phyloP scores from a whole-genome alignment of 2,329 filamentous ascomycete species.

The Penicillium sp. region DNA sequence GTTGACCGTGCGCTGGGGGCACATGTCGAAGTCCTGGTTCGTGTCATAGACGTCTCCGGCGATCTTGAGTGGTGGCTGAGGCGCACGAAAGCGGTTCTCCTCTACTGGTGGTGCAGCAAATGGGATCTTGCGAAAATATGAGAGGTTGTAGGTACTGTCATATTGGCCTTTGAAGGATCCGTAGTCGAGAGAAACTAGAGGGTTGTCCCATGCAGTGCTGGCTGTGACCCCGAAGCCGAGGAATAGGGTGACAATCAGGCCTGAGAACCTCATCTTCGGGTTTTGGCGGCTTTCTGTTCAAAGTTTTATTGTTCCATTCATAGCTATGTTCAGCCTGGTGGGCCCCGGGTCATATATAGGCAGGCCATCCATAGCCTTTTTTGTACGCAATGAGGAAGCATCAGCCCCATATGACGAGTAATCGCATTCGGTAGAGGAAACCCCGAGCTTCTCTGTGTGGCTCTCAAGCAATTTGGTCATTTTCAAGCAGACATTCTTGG shows the following conservation, averaged over 20 bases:
- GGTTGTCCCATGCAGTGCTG: slow-evolving; percentile 26
- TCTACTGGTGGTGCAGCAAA: slow-evolving; percentile 60
- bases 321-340: not conserved
- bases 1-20: slow-evolving; percentile 57
- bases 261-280: slow-evolving; percentile 3
- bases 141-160: slow-evolving; percentile 54
- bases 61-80: slow-evolving; percentile 54
- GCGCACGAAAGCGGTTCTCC: slow-evolving; percentile 59
- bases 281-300: not conserved
- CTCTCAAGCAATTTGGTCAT: not conserved
- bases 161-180: slow-evolving; percentile 55
- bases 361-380: not conserved
- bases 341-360: not conserved
- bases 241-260: not conserved
- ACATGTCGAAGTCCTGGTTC: slow-evolving; percentile 56
- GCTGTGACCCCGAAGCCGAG: slow-evolving; percentile 8
- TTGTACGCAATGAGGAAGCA: not conserved
- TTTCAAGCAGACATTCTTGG: not conserved
- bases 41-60: slow-evolving; percentile 53
- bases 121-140: slow-evolving; percentile 60
- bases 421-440: not conserved
- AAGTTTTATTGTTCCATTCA: not conserved
- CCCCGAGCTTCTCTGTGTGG: not conserved
- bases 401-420: not conserved
- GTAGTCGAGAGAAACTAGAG: slow-evolving; percentile 48